Base-by-base conservation (phyloP, 2,329 filamentous ascomycete genomes). In the Bipolaris gigantea region DNA sequence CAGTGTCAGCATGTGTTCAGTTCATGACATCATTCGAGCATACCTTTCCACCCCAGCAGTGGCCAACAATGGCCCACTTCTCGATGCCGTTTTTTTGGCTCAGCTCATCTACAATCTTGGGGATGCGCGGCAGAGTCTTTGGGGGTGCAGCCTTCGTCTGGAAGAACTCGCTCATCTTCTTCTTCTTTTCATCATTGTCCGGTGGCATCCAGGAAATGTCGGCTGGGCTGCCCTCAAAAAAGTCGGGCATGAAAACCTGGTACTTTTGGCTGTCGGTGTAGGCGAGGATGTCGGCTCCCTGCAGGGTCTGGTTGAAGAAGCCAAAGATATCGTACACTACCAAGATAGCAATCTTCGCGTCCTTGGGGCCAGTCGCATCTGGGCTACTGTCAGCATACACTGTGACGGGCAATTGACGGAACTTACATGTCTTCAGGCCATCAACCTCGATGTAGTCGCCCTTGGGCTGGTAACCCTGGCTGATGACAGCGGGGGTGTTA, bases 201-300 rank as follows among this genome's bases (percentile, higher is more conserved):
- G 83, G 83, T 0, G 83, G 83, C 70, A 83, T 85, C 81, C 82
- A 85, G 47, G 76, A 77, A 64, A 86, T 83, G 62, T 83, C 81
- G 56, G 80, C 84, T 33, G 90, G 88, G 61, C 84, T 81, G 72
- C 90, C 92, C 56, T 89, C 83, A 79, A 96, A 96, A 82, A 90
- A 93, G 77, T 97, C 92, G 25, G 92, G 92, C 60, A 97, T 92
- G 76, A 92, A 92, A 63, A 96, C 89, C 64, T 86, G 86, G 80
- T 95, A 94, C 69, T 89, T 85, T 55, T 80, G 73, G 78, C 83
- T 75, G 81, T 87, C 80, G 32, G 80, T 77, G 62, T 77, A 74
- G 25, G 84, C 81, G 38, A 86, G 80, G 64, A 86, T 86, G 62
- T 87, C 84, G 59, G 84, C 83, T 41, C 84, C 84, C 65, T 87